A percentile compares a stretch with the other conserved stretches of the same genome.
phyloP scores from a whole-genome alignment of 257 asterid species.

The Misopates orontium region DNA sequence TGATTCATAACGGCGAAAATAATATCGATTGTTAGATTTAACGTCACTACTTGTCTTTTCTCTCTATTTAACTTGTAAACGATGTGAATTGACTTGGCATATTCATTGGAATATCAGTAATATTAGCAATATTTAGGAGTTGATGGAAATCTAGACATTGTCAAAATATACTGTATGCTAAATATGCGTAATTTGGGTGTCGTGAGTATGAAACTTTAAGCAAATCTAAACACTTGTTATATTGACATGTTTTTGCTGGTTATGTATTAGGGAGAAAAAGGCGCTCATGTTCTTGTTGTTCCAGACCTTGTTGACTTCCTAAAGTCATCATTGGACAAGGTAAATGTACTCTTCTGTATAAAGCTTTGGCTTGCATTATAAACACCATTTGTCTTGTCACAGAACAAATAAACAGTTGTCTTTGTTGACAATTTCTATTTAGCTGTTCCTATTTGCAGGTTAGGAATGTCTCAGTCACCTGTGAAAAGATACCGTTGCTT shows the following conservation, averaged over 20 bases:
- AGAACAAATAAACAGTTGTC: not conserved
- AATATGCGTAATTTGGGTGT: conserved; percentile 1
- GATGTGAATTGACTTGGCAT: too few species aligned
- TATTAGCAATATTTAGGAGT: too few species aligned
- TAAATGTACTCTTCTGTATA: conserved; percentile 21
- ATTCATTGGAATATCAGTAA: too few species aligned
- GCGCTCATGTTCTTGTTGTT: conserved; percentile 86
- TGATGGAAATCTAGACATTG: too few species aligned
- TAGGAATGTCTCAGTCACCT: conserved; percentile 82
- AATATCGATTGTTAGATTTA: too few species aligned
- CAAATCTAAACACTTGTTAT: conserved; percentile 4
- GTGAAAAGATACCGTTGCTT: conserved; percentile 79
- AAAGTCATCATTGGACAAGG: conserved; percentile 75
- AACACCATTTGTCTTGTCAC: conserved; percentile 9
- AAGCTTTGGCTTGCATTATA: conserved; percentile 1
- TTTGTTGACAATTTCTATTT: not conserved
- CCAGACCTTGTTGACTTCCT: conserved; percentile 91
- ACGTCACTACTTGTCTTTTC: too few species aligned
- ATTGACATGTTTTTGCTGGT: conserved; percentile 8
- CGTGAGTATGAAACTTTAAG: conserved; percentile 1
- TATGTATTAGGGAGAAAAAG: conserved; percentile 84
- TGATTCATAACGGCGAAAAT: too few species aligned
- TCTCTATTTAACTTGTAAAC: too few species aligned
- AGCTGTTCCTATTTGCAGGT: conserved; percentile 50
- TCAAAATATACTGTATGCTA: not conserved